phyloP scores from a whole-genome alignment of 179 eudicot genomes.

The Silene vulgaris region DNA sequence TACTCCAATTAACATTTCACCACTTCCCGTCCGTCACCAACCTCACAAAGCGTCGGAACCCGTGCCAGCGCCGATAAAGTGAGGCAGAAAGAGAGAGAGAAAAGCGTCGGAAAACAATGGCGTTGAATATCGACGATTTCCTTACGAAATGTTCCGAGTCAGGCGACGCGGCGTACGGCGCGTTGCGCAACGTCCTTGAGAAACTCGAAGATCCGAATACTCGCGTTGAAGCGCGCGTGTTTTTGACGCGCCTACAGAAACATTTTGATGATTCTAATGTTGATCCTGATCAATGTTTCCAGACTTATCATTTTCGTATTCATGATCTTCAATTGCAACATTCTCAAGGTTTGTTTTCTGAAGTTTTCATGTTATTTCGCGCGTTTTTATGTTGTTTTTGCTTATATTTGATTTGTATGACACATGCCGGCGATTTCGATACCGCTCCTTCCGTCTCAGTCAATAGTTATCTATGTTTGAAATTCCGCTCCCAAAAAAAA shows the following conservation, averaged over 20 bases:
- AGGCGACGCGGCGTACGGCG: constrained; percentile 81
- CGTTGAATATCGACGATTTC: constrained; percentile 48
- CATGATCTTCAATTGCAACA: constrained; percentile 65
- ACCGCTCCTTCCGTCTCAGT: too few relatives aligned
- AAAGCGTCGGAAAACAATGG: constrained; percentile 13
- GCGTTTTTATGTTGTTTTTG: background rate
- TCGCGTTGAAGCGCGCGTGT: constrained; percentile 61
- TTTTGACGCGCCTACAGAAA: constrained; percentile 56
- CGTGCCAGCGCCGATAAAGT: background rate
- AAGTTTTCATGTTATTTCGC: background rate
- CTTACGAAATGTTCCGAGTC: constrained; percentile 63
- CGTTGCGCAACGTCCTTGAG: constrained; percentile 62
- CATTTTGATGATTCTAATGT: constrained; percentile 38
- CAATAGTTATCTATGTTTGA: background rate
- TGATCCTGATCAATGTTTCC: constrained; percentile 47
- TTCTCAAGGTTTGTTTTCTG: constrained; percentile 38
- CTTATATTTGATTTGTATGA: background rate
- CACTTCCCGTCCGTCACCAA: background rate
- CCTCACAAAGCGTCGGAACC: background rate
- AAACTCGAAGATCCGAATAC: constrained; percentile 70
- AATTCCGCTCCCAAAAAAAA: too few relatives aligned
- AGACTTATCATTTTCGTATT: constrained; percentile 75
- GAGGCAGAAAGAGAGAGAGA: too few relatives aligned
- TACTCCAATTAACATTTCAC: background rate
- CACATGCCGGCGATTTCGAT: background rate